Evolutionary conservation across 345 rosid genomes (phyloP).

Genomic region (Syzygium aromaticum): DNA sequence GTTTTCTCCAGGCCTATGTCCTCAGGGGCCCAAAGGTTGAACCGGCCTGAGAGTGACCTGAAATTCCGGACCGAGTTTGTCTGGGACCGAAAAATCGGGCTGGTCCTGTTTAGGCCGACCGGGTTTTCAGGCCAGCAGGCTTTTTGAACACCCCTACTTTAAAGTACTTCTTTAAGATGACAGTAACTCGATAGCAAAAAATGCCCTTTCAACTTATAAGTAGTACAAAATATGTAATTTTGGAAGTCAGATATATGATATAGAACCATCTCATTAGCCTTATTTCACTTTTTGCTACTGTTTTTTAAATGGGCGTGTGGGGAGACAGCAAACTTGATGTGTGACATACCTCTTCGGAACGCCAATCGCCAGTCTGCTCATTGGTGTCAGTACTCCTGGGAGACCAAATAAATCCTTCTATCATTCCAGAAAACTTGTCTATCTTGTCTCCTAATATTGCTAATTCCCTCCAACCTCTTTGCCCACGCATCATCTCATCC

Average conservation of each 20-base stretch:
- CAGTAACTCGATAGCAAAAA: neutral
- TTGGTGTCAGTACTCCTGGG: constrained; percentile 51
- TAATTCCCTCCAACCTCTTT: constrained; percentile 92
- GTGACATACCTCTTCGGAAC: constrained; percentile 54
- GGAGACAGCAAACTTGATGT: neutral
- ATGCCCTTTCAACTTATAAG: neutral
- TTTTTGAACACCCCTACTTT: neutral
- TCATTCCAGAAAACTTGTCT: constrained; percentile 81
- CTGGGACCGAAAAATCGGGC: neutral
- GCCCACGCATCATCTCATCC: constrained; percentile 99
- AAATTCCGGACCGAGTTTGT: neutral
- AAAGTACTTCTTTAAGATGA: neutral
- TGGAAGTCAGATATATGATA: neutral
- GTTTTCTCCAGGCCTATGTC: neutral
- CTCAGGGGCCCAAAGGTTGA: neutral
- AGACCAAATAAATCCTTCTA: constrained; percentile 94
- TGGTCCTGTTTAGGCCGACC: neutral
- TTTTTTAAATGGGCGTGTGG: neutral
- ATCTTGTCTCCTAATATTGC: constrained; percentile 78
- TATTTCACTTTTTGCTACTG: neutral
- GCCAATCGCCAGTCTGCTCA: constrained; percentile 42
- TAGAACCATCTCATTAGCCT: neutral
- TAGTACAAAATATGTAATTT: neutral
- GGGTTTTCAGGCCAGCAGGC: neutral
- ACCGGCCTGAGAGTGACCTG: neutral